A percentile compares a stretch with the other conserved stretches of the same genome.
Evolutionary conservation across 2,329 filamentous ascomycete species (phyloP).

Genomic region (Diatrype stigma): DNA sequence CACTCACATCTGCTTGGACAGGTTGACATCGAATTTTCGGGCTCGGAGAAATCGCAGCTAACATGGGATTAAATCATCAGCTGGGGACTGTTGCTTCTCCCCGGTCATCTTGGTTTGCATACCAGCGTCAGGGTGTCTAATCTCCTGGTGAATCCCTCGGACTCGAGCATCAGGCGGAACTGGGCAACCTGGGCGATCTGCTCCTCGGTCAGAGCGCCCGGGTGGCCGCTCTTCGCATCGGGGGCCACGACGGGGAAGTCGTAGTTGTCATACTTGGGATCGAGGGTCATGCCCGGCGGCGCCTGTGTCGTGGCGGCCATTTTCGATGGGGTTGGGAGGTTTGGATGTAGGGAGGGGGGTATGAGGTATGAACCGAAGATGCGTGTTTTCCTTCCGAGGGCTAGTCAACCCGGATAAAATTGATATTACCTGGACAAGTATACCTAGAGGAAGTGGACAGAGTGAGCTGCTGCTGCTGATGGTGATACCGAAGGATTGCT

Average conservation of each 20-base stretch:
- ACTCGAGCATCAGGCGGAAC: slow-evolving; percentile 79
- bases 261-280: slow-evolving; percentile 94
- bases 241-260: slow-evolving; percentile 82
- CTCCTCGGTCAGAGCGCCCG: slow-evolving; percentile 78
- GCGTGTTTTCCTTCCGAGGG: not conserved
- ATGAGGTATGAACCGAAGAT: too few relatives aligned
- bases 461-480: too few relatives aligned
- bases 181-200: slow-evolving; percentile 89
- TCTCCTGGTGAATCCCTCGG: slow-evolving; percentile 74
- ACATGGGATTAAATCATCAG: not conserved
- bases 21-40: slow-evolving; percentile 86
- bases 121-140: slow-evolving; percentile 92
- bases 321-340: slow-evolving; percentile 4
- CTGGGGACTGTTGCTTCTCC: not conserved
- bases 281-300: slow-evolving; percentile 50
- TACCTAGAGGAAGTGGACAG: too few relatives aligned
- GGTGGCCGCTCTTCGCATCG: slow-evolving; percentile 69
- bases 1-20: slow-evolving; percentile 81
- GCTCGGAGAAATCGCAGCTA: slow-evolving; percentile 88
- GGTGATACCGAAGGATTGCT: too few relatives aligned
- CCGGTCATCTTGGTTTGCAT: slow-evolving; percentile 28
- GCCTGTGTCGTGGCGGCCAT: slow-evolving; percentile 21
- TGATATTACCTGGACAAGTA: not conserved
- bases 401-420: not conserved
- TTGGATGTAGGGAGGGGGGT: too few relatives aligned